Evolutionary conservation across 495 filamentous ascomycete genomes (phyloP).

Genomic region (Hypoxylon rickii): DNA sequence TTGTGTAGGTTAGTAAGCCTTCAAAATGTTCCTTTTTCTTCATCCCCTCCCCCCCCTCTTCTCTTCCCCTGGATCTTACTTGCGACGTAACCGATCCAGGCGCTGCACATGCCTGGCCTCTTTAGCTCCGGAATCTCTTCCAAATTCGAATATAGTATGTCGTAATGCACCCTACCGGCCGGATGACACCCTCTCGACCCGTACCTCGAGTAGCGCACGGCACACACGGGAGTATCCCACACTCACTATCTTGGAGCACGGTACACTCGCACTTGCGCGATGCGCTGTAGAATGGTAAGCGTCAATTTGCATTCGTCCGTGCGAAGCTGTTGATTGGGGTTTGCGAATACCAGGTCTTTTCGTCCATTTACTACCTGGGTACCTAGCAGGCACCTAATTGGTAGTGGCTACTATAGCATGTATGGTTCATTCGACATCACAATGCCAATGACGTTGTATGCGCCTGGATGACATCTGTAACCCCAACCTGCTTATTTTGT

Average conservation of each 20-base stretch:
- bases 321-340: no score
- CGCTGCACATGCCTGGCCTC: constrained; percentile 29
- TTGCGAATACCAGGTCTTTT: no score
- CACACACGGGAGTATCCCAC: constrained; percentile 29
- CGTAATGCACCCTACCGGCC: constrained; percentile 34
- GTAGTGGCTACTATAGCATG: no score
- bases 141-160: constrained; percentile 34
- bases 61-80: constrained; percentile 32
- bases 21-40: background rate
- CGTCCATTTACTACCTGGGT: no score
- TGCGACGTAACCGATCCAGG: constrained; percentile 35
- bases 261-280: no score
- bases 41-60: background rate
- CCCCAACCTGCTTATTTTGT: no score
- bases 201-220: constrained; percentile 27
- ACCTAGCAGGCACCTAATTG: no score
- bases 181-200: constrained; percentile 26
- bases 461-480: no score
- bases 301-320: constrained; percentile 33
- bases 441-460: no score
- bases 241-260: no score
- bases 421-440: no score
- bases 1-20: no score
- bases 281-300: background rate
- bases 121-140: constrained; percentile 35